Evolutionary conservation across 805 yeast species (phyloP).

Genomic region (Sugiyamaella marilandica): DNA sequence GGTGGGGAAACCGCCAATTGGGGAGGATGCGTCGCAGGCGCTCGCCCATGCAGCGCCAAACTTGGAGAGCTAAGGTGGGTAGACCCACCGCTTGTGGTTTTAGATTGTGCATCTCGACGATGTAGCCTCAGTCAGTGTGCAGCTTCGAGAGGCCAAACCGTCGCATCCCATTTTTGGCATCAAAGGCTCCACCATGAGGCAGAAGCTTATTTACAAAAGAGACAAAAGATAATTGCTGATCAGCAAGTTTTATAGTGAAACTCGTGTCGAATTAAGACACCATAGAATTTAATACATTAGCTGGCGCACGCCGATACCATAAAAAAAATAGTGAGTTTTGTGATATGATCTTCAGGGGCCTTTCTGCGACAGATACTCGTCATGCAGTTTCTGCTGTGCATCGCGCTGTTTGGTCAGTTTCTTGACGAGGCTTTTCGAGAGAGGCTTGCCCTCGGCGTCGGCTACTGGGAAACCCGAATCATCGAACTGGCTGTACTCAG

Average conservation of each 20-base stretch:
- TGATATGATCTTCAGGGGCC: conserved; percentile 3
- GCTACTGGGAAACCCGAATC: conserved; percentile 77
- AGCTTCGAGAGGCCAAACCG: neutral
- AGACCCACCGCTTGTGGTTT: neutral
- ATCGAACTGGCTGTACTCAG: conserved; percentile 73
- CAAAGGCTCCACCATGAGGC: no score
- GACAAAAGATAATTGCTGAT: no score
- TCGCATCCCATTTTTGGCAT: no score
- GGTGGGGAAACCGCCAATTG: no score
- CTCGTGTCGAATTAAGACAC: neutral
- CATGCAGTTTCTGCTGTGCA: conserved; percentile 76
- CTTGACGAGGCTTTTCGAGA: conserved; percentile 80
- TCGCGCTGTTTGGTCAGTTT: conserved; percentile 74
- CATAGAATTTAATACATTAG: neutral
- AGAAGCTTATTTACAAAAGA: no score
- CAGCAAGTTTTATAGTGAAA: no score
- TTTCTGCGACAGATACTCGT: conserved; percentile 43
- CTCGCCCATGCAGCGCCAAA: neutral
- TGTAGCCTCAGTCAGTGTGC: neutral
- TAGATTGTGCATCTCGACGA: neutral
- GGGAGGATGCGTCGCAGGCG: no score
- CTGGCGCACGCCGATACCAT: neutral
- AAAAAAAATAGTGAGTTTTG: neutral
- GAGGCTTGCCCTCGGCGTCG: conserved; percentile 63
- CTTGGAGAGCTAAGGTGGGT: neutral